Base-by-base conservation (phyloP, 495 filamentous ascomycete species). In the Neurospora tetraspora region DNA sequence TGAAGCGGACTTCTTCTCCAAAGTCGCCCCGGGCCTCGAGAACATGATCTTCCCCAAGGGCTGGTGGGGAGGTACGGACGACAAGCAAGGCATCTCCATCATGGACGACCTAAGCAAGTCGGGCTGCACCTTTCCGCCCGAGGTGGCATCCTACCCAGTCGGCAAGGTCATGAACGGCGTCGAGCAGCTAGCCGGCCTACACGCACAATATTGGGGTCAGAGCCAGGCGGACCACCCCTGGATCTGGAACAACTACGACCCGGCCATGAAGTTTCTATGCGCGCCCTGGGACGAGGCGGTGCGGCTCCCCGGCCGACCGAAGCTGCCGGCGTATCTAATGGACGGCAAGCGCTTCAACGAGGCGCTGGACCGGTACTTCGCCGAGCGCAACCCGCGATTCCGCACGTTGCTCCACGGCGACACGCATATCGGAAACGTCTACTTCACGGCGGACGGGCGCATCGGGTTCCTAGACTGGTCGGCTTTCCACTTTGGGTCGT, bases 1-100 rank as follows among this genome's bases (percentile, higher is more conserved):
- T 42, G 80, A 82, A 71, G 75, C 79, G 40, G 75, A 78, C 11
- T 82, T 82, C 75, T 82, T 80, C 71, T 73, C 73, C 14, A 78
- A 75, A 39, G 70, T 82, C 10, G 80, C 80, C 38, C 77, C 80
- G 2, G 39, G 31, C 23, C 74, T 82, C 16, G 73, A 72, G 45
- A 45, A 78, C 65, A 40, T 5, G 78, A 70, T 73, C 16, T 77
- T 79, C 36, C 80, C 80, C n/a, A 77, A 72, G 53, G 75, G 75
- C n/a, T 82, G 75, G 76, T 82, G 80, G 80, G 77, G 74, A 14
- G 78, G 78, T 12, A 75, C 69, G 36, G 76, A 45, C 68, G 53
- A 73, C 2, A 74, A 71, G 43, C 80, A 82, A 39, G 80, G 80
- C 18, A 80, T 82, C 43, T 73, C 72, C 23, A 77, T 82, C 34